Base-by-base conservation (phyloP, 352 stramenopile genomes). In the Paralagenidium karlingii region DNA sequence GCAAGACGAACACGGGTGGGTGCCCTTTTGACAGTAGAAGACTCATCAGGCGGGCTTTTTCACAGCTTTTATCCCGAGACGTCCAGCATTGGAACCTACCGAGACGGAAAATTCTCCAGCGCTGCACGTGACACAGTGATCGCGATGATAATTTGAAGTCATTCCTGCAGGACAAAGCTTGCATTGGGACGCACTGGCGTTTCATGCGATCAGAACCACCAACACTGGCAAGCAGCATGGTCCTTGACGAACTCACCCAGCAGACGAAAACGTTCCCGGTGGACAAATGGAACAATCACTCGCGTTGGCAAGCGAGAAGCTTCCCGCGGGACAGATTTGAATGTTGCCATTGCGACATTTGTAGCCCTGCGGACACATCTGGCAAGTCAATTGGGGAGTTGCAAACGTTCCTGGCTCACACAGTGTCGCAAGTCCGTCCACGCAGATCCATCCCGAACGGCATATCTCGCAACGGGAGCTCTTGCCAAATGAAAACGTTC, bases 311-410 rank as follows among this genome's bases (percentile, higher is more conserved):
- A 44, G 50, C 9, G 68, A 76, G 33, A 81, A 83, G 1, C 43
- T 68, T 0, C 68, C 66, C 3, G 41, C 30, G 2, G 56, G 55
- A 31, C 66, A 82, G 15, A 58, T 42, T 3, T 15, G 26, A 31
- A 60, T 61, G 50, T 71, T 73, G 20, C 65, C 66, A 21, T 82
- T 82, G n/a, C 62, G 63, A 33, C 68, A 82, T 3, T 65, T 51
- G 19, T 55, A 78, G 10, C 68, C 68, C 6, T 47, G 53, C 6
- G 66, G 63, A n/a, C 68, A 82, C 13, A 56, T 37, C 0, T 11
- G 49, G 20, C 68, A 82, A 32, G 53, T 55, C 8, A 51, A 62
- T 18, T 48, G 46, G 9, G 52, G 38, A 0, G 63, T 63, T 2
- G 59, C 60, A 37, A 59, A 82, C 8, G 65, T 80, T n/a, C 68